phyloP scores from a whole-genome alignment of 768 basidiomycete genomes.

The Tulasnella sp. region DNA sequence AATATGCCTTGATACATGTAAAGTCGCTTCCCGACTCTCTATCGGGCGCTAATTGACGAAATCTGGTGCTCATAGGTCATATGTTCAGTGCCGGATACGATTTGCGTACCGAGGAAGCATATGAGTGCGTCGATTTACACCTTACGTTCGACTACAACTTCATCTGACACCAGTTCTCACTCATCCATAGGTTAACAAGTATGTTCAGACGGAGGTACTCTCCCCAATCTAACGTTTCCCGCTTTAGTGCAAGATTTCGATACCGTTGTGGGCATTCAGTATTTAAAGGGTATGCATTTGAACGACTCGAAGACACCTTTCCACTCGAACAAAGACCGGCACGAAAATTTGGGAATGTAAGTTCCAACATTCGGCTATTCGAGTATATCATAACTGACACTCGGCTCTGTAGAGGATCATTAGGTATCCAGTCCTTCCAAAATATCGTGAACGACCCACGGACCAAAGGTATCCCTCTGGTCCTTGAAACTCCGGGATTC shows the following conservation, averaged over 20 bases:
- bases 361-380: constrained; percentile 22
- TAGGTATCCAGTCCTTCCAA: constrained; percentile 51
- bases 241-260: constrained; percentile 53
- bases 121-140: constrained; percentile 46
- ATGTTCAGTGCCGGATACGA: constrained; percentile 77
- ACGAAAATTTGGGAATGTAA: constrained; percentile 76
- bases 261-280: constrained; percentile 51
- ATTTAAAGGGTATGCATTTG: constrained; percentile 73
- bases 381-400: not conserved
- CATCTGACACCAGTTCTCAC: not conserved
- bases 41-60: not conserved
- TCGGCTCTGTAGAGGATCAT: constrained; percentile 41
- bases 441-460: constrained; percentile 59
- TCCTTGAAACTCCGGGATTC: constrained; percentile 70
- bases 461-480: constrained; percentile 57
- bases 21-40: constrained; percentile 14
- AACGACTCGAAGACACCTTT: constrained; percentile 68
- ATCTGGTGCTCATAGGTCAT: constrained; percentile 39
- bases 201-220: not conserved
- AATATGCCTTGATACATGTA: constrained; percentile 80
- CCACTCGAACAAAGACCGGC: constrained; percentile 60
- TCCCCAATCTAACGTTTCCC: not conserved
- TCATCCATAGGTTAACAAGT: not conserved
- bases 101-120: constrained; percentile 57
- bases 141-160: not conserved